Evolutionary conservation across 352 stramenopile species (phyloP), one percentile per base, ranked within the genome.

Genomic region (Globisporangium spinosum): DNA sequence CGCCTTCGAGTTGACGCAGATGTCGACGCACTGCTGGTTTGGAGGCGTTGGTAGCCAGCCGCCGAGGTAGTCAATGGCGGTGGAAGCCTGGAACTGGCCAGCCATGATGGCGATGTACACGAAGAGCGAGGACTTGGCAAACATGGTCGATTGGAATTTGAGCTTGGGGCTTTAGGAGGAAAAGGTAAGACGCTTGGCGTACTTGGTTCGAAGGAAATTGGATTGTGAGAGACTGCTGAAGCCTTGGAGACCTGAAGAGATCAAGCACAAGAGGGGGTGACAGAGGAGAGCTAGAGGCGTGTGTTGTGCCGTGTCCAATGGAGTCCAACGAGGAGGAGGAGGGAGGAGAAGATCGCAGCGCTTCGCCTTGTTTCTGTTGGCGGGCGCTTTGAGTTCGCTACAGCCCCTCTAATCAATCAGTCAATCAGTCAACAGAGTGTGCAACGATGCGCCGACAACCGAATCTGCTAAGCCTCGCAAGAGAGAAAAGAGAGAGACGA

Each of bases 11-110:
- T 76, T 75, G 34, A 81, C 71, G 70, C 85, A 93, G 55, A 93
- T 93, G 68, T 93, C 81, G 6, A 93, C 80, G 64, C 85, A 93
- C 70, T 89, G 67, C 60, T 83, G 38, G 40, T 80, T 77, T 15
- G 72, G 76, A n/a, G 69, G 65, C 4, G 77, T 75, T 22, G 78
- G 63, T 15, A 85, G 25, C 85, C 85, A 93, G 15, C 85, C 81
- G 29, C 84, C 82, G 34, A 77, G 60, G 74, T 93, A 89, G 73
- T 91, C 80, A 32, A 77, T 72, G 13, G 81, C 79, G 13, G 64
- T 64, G 0, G 67, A 34, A 13, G 47, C 23, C 9, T 70, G 65
- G 47, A 65, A 60, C 45, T 64, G 40, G 17, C 56, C 56, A 6
- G 29, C 55, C 27, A 64, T 23, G 27, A 69, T n/a, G 12, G 64